Conservation (phyloP, 257 asterid species). For the Anisodus acutangulus region DNA sequence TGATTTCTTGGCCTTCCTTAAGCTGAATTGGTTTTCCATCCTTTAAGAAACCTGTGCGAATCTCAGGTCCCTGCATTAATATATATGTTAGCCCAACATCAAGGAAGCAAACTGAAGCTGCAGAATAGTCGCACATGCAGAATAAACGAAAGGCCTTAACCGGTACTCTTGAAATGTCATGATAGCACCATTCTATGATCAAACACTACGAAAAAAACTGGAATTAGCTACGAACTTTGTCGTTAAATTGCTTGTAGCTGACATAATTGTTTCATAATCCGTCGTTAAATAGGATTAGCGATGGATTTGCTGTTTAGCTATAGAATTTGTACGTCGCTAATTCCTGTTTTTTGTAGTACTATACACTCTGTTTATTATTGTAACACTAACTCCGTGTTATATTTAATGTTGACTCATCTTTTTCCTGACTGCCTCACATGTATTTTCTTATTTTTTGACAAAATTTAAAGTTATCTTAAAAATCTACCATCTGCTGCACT, state of each 20-base stretch:
- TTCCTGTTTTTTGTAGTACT: too few relatives aligned
- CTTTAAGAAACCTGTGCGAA: constrained; percentile 79
- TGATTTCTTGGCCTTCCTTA: constrained; percentile 73
- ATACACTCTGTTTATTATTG: background rate
- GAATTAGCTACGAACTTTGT: too few relatives aligned
- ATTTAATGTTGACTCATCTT: too few relatives aligned
- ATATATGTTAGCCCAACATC: constrained; percentile 26
- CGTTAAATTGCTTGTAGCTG: too few relatives aligned
- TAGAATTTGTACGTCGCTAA: too few relatives aligned
- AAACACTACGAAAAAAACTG: background rate
- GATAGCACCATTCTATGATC: background rate
- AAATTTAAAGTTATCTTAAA: background rate
- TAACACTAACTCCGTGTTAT: background rate
- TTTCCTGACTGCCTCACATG: background rate
- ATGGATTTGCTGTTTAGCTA: too few relatives aligned
- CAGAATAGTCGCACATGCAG: background rate
- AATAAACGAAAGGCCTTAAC: background rate
- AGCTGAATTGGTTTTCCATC: constrained; percentile 78
- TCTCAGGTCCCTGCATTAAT: constrained; percentile 76
- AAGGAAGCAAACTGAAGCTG: background rate
- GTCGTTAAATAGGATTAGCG: too few relatives aligned
- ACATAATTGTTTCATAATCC: too few relatives aligned
- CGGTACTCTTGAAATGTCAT: background rate
- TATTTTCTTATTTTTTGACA: background rate
- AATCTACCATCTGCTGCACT: background rate